Base-by-base conservation (phyloP, 495 filamentous ascomycete species). In the Filosporella fistucella region DNA sequence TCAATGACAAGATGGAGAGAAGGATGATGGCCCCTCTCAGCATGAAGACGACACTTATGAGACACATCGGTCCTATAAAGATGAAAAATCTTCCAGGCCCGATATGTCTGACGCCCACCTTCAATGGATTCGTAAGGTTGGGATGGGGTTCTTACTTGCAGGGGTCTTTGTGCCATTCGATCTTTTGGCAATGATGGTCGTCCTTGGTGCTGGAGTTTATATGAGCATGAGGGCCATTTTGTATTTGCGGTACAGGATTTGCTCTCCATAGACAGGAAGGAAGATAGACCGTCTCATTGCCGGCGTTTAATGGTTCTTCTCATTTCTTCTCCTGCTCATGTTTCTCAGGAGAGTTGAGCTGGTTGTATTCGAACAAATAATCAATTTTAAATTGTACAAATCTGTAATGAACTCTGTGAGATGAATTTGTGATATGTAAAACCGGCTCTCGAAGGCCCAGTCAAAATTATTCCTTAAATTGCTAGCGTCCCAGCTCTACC, bases 91-190 rank as follows among this genome's bases (percentile, higher is more conserved):
- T 14, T n/a, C 30, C 1, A 22, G 28, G 33, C 23, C 24, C 29
- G 32, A 23, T 5, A 6, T 43, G 22, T 43, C 37, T 7, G 40
- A 57, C 25, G 18, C 16, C n/a, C 44, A 48, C 3, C 18, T 56
- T 23, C 22, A n/a, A 13, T 45, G 30, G 42, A 16, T 49, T 13
- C 51, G 52, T 7, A 58, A 42, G 20, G 6, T 56, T n/a, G 55
- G 58, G 5, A 39, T 58, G 49, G 51, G 38, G 14, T 33, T 61
- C 30, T 38, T 61, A 7, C 45, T 61, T 45, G 44, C 47, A 6
- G 47, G 26, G 16, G 43, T 61, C 45, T 56, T 61, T 34, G 12
- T 58, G 25, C 55, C 58, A 8, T 44, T 58, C n/a, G 58, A 61
- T 56, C 47, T 61, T 12, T 42, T 61, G 34, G 41, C 36, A 17